Conservation (phyloP, 805 yeast genomes). For the Barnettozyma populi region DNA sequence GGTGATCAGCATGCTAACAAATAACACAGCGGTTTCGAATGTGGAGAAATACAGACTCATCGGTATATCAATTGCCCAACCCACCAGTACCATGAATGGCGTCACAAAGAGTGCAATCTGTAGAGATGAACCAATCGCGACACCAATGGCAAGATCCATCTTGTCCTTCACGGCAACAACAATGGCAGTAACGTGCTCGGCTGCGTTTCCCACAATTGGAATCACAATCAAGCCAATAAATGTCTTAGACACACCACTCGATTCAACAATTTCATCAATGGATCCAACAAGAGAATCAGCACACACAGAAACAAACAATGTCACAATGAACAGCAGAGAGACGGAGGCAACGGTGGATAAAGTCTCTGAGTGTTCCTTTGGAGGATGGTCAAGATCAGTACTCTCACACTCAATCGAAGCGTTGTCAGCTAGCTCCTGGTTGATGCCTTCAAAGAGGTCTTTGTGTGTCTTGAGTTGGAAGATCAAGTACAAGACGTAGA, state of each 20-base stretch:
- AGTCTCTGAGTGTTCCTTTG: slow-evolving; percentile 24
- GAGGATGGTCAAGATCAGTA: slow-evolving; percentile 6
- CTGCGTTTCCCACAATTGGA: slow-evolving; percentile 98
- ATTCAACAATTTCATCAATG: slow-evolving; percentile 80
- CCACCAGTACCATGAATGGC: slow-evolving; percentile 88
- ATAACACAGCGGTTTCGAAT: slow-evolving; percentile 89
- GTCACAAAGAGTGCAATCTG: slow-evolving; percentile 95
- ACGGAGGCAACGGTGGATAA: slow-evolving; percentile 53
- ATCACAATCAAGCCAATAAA: slow-evolving; percentile 90
- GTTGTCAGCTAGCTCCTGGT: slow-evolving; percentile 33
- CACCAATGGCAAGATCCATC: slow-evolving; percentile 96
- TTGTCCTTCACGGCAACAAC: slow-evolving; percentile 92
- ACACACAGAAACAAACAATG: slow-evolving; percentile 77
- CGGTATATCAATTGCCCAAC: slow-evolving; percentile 89
- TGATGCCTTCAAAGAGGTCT: slow-evolving; percentile 58
- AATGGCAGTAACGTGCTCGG: slow-evolving; percentile 96
- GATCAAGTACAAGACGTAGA: slow-evolving; percentile 71
- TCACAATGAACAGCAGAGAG: slow-evolving; percentile 50
- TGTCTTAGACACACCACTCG: slow-evolving; percentile 86
- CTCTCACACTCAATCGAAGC: slow-evolving; percentile 5
- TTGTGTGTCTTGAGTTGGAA: slow-evolving; percentile 91
- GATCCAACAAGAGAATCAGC: slow-evolving; percentile 94
- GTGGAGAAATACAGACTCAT: slow-evolving; percentile 90
- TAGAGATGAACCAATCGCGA: slow-evolving; percentile 92
- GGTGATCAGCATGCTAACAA: slow-evolving; percentile 82